Evolutionary conservation across 2,329 filamentous ascomycete species (phyloP), one percentile per base, ranked within the genome.

Genomic region (Phialophora verrucosa): DNA sequence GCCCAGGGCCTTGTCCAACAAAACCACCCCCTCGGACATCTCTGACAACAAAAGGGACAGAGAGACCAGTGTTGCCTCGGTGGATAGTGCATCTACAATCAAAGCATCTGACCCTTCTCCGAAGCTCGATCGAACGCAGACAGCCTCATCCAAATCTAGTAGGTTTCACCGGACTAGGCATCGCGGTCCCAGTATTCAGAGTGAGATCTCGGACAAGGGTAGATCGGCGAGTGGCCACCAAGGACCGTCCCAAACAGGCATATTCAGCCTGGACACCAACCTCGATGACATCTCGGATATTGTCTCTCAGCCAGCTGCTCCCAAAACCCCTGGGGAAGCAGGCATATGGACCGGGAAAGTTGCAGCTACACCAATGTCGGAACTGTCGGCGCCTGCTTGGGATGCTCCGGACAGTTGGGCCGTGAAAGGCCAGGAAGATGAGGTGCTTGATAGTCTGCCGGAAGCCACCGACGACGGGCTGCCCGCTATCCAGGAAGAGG

Each of bases 401-500:
- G 91, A 96, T 77, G 93, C 93, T 3, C 94, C 95, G 1, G 94
- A 98, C 77, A 97, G 93, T 76, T 99, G 95, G 95, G 93, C 91
- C 59, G 94, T 98, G 29, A 91, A 91, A 72, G 89, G 88, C 65
- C 79, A 82, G 47, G 74, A 74, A 47, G 79, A 81, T 27, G 78
- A 80, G 50, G 66, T 75, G n/a, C 72, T 76, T 17, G 70, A 74
- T 23, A 66, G 70, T 35, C 70, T 78, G 27, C 76, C 77, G n/a
- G 74, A 75, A 67, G 84, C 84, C 53, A 87, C 86, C 7, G 90
- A 94, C 62, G 82, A 85, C 31, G 88, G 87, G 55, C 85, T 87
- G 59, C 84, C 87, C n/a, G 83, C 87, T 6, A 86, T 87, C 58
- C 86, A 89, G 1, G 91, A 94, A 63, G 90, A 94, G 76, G 91